Evolutionary conservation across 208 protist species (phyloP), one percentile per base, ranked within the genome.

Genomic region (Trypanosoma mega): DNA sequence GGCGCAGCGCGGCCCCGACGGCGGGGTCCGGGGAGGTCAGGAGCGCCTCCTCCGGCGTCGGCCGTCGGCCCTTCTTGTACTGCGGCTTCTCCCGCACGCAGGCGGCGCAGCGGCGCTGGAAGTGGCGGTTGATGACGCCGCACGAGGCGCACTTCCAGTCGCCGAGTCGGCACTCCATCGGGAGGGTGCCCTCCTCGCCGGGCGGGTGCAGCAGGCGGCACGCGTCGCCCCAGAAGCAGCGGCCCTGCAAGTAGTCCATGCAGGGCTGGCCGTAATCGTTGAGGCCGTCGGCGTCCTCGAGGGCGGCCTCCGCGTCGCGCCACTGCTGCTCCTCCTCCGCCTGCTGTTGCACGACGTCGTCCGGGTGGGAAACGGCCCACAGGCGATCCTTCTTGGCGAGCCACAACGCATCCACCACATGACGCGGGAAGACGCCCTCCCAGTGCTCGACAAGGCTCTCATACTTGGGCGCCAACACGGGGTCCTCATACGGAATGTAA

Each of bases 71-170:
- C 44, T 84, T 85, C 58, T 94, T 90, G 73, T 94, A 97, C 68
- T 97, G 91, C 53, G 85, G 83, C 68, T 94, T 93, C 71, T 97
- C 91, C 20, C 78, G 76, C 34, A 93, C 83, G 60, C 91, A 97
- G 68, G 83, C 90, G n/a, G 79, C 80, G 73, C 91, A 97, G 45
- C 87, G 80, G 23, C 86, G 80, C 36, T 90, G 87, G 71, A 88
- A 97, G 71, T 97, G 91, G 0, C 91, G 87, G 74, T 97, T 97
- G 56, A 97, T 97, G 29, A 83, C 82, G 52, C 87, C 91, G 49
- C 91, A 97, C 3, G 76, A 76, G 3, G 74, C 58, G 63, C 91
- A 97, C 71, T 94, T 94, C 88, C 91, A 97, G 72, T 97, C 91
- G 0, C 91, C 91, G 53, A 90, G 80, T 21, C 88, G 82, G 63